Base-by-base conservation (phyloP, 805 yeast genomes). In the Candida boleticola region DNA sequence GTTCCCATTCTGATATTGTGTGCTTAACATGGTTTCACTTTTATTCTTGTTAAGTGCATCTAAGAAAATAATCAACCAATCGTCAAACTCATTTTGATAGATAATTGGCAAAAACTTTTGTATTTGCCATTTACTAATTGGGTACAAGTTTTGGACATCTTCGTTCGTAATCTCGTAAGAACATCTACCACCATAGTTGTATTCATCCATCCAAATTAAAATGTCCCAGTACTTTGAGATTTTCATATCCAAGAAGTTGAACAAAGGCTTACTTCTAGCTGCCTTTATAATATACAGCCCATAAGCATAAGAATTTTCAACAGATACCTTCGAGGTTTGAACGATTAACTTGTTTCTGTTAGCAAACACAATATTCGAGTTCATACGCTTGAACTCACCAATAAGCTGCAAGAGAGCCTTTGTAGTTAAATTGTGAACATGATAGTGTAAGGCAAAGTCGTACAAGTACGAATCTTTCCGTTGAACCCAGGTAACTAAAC, bases 121-220 rank as follows among this genome's bases (percentile, higher is more conserved):
- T 17, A 93, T 74, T 44, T 86, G 93, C 99, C 99, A 93, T 37
- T 80, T 63, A 43, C 77, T 76, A 37, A 64, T 72, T 1, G 86
- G 81, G 9, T 60, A 59, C 45, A 78, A 59, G 22, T 64, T 61
- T 50, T 76, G 81, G 4, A 61, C 53, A 14, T 71, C 74, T 3
- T 65, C 68, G 40, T 64, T 70, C 3, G 71, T 62, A 39, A 79
- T 74, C 41, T 68, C 68, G 16, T 54, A 53, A 52, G 82, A 76
- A 45, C 68, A 69, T 38, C 81, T 61, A 5, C 99, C 99, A 33
- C 95, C 85, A 61, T 74, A 89, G 56, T 93, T 93, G 53, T 78
- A 79, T 51, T 84, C 82, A 58, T 93, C 97, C 95, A 92, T 86
- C 98, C 97, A 95, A 2, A 93, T 66, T 48, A 93, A 66, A n/a